A percentile compares a stretch with the other conserved stretches of the same genome.
These are phyloP conservation scores for Beauveria sp. DNA, from an alignment of 2,329 filamentous ascomycete genomes.

Conservation along the genomic window DNA sequence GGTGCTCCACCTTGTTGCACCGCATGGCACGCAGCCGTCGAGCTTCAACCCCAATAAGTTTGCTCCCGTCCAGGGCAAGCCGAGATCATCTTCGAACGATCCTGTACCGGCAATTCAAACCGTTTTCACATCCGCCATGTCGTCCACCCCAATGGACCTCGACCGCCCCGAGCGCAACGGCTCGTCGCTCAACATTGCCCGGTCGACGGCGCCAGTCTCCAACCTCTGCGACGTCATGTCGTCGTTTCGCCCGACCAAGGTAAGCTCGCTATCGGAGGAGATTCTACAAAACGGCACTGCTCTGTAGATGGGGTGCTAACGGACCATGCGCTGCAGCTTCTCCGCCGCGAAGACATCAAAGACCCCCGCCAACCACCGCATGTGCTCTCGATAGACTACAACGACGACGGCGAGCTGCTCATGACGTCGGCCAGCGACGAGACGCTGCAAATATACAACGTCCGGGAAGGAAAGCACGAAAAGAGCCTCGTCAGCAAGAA, in stretches of 20 bases:
- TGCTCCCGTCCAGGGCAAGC: background rate
- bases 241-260: conserved; percentile 73
- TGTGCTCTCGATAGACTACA: conserved; percentile 90
- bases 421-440: conserved; percentile 91
- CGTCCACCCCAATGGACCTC: conserved; percentile 50
- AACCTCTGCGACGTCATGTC: conserved; percentile 72
- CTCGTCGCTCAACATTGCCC: conserved; percentile 42
- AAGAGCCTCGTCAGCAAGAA: conserved; percentile 93
- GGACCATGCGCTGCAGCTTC: conserved; percentile 32
- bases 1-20: background rate
- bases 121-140: conserved; percentile 29
- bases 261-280: conserved; percentile 29
- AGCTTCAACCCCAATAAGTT: background rate
- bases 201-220: conserved; percentile 43
- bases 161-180: conserved; percentile 38
- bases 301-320: background rate
- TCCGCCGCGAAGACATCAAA: conserved; percentile 50
- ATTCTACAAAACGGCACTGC: too few species aligned
- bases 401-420: conserved; percentile 86
- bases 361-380: conserved; percentile 48
- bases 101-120: background rate
- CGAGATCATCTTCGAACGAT: background rate
- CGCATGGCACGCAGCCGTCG: background rate
- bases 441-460: conserved; percentile 90
- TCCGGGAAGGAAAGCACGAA: conserved; percentile 80